Percentiles rank a stretch among this genome's conserved stretches.
Conservation (phyloP, 495 filamentous ascomycete species). For the Penicillium crystallinum region DNA sequence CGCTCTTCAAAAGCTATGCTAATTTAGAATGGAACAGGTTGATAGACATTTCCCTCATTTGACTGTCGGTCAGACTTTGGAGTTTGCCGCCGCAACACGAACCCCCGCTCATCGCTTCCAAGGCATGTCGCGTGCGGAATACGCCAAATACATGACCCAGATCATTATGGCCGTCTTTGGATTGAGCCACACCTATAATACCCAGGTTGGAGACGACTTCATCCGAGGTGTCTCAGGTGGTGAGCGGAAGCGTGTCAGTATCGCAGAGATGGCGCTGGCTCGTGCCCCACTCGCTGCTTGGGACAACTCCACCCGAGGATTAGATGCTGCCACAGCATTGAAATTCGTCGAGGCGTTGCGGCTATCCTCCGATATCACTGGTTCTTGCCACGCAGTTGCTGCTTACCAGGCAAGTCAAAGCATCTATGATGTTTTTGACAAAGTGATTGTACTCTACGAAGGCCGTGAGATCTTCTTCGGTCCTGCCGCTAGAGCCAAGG, state of each 20-base stretch:
- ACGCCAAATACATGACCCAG: conserved; percentile 37
- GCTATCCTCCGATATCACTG: conserved; percentile 63
- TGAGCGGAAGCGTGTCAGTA: conserved; percentile 64
- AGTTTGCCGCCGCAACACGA: conserved; percentile 50
- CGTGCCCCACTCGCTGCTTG: conserved; percentile 66
- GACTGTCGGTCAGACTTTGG: conserved; percentile 58
- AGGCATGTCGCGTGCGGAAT: conserved; percentile 38
- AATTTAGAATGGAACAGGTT: conserved; percentile 14
- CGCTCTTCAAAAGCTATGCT: neutral
- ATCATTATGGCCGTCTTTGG: conserved; percentile 59
- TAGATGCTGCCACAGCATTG: conserved; percentile 77
- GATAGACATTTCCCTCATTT: conserved; percentile 61
- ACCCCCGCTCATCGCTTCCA: conserved; percentile 37
- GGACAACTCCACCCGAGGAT: conserved; percentile 81
- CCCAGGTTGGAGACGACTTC: conserved; percentile 37
- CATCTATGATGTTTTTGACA: conserved; percentile 65
- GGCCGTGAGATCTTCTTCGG: conserved; percentile 62
- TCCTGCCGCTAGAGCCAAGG: conserved; percentile 44
- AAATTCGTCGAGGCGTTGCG: conserved; percentile 63
- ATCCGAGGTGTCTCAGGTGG: conserved; percentile 75
- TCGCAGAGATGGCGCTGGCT: conserved; percentile 56
- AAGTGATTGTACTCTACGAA: conserved; percentile 54
- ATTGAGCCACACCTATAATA: conserved; percentile 49
- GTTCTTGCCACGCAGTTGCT: conserved; percentile 67
- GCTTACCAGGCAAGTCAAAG: conserved; percentile 77